Conservation (phyloP, 805 yeast genomes). For the Wickerhamiella vanderwaltii region DNA sequence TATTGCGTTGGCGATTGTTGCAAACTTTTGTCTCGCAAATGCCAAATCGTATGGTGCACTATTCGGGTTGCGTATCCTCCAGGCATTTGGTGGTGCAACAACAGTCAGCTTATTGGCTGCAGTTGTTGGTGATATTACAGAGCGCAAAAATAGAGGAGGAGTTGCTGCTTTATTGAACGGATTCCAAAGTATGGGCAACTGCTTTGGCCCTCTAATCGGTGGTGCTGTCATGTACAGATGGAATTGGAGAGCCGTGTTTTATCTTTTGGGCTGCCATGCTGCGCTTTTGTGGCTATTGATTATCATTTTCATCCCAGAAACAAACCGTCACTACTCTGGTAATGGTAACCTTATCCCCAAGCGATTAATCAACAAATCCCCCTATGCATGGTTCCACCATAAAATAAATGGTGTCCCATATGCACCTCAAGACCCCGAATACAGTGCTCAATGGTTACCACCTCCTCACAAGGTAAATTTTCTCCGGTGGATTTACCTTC, state of each 20-base stretch:
- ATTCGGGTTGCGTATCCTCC: conserved; percentile 58
- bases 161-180: conserved; percentile 57
- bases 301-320: conserved; percentile 52
- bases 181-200: conserved; percentile 56
- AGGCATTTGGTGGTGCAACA: conserved; percentile 68
- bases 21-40: conserved; percentile 56
- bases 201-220: conserved; percentile 66
- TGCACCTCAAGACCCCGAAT: conserved; percentile 15
- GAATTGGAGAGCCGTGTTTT: conserved; percentile 55
- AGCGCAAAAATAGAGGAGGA: conserved; percentile 55
- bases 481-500: conserved; percentile 32
- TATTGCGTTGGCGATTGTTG: conserved; percentile 42
- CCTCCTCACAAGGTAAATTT: conserved; percentile 15
- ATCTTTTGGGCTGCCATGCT: conserved; percentile 59
- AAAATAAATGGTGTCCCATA: conserved; percentile 20
- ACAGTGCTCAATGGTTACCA: conserved; percentile 18
- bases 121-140: conserved; percentile 60
- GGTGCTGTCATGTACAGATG: conserved; percentile 35
- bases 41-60: conserved; percentile 46
- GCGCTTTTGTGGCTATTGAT: conserved; percentile 31
- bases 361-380: conserved; percentile 19
- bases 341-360: conserved; percentile 49
- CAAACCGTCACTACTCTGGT: conserved; percentile 59
- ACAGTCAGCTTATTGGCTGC: conserved; percentile 61
- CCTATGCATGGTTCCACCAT: conserved; percentile 19